Percentiles rank a stretch among this genome's conserved stretches.
Evolutionary conservation across 2,329 filamentous ascomycete genomes (phyloP).

Genomic region (Penicillium polonicum): DNA sequence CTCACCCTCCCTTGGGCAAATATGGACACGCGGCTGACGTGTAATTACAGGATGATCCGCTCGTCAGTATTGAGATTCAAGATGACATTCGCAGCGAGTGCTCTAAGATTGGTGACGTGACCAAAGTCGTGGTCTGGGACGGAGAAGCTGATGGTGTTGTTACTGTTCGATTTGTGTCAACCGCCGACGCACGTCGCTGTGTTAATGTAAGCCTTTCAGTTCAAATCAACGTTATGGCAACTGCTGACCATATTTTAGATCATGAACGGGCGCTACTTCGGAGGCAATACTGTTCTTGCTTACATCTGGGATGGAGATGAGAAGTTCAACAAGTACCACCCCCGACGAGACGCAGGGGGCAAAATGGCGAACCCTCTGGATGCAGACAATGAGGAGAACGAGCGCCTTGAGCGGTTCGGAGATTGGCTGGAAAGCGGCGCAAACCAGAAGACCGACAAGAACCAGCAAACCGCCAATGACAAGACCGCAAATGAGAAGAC

Average conservation of each 20-base stretch:
- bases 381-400: slow-evolving; percentile 49
- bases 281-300: slow-evolving; percentile 68
- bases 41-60: slow-evolving; percentile 64
- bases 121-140: slow-evolving; percentile 89
- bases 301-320: slow-evolving; percentile 69
- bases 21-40: slow-evolving; percentile 18
- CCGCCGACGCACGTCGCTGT: slow-evolving; percentile 69
- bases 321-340: slow-evolving; percentile 67
- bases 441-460: slow-evolving; percentile 2
- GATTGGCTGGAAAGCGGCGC: slow-evolving; percentile 44
- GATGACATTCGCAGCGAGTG: slow-evolving; percentile 92
- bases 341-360: slow-evolving; percentile 37
- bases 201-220: slow-evolving; percentile 48
- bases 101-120: slow-evolving; percentile 79
- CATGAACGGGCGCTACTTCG: slow-evolving; percentile 81
- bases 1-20: background rate
- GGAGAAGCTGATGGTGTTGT: slow-evolving; percentile 80
- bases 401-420: slow-evolving; percentile 51
- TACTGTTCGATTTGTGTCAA: slow-evolving; percentile 75
- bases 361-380: slow-evolving; percentile 35
- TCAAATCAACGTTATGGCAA: background rate
- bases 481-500: background rate
- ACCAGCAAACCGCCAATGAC: background rate
- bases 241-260: slow-evolving; percentile 38
- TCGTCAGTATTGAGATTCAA: slow-evolving; percentile 83